phyloP scores from a whole-genome alignment of 2,329 filamentous ascomycete genomes.

The Microascus cirrosus region DNA sequence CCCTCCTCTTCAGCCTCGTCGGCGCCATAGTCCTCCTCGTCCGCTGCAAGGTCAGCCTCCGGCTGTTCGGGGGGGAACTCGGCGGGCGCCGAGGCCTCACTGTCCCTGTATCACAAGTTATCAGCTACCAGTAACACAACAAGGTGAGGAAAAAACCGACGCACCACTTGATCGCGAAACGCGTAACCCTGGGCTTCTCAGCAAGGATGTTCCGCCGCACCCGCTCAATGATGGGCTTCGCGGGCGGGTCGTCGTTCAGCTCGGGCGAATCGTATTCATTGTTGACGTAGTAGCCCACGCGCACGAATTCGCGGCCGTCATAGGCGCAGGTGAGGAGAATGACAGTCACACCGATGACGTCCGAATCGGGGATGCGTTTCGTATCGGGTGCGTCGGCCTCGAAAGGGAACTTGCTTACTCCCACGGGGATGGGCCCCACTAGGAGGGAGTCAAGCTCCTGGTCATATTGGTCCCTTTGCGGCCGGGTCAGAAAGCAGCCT shows the following conservation, averaged over 20 bases:
- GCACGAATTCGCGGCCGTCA: conserved; percentile 91
- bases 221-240: conserved; percentile 86
- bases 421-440: conserved; percentile 92
- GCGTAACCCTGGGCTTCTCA: conserved; percentile 93
- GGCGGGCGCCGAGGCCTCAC: conserved; percentile 89
- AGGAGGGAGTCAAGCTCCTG: conserved; percentile 96
- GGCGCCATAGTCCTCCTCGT: conserved; percentile 83
- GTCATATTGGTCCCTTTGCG: conserved; percentile 83
- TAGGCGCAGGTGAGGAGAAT: conserved; percentile 95
- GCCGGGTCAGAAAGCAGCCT: background rate
- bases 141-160: conserved; percentile 14
- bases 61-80: conserved; percentile 97
- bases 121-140: background rate
- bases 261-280: conserved; percentile 96
- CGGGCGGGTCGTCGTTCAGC: conserved; percentile 76
- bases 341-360: conserved; percentile 94
- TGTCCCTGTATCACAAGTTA: conserved; percentile 54
- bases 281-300: conserved; percentile 98
- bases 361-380: conserved; percentile 80
- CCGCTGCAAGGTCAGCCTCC: conserved; percentile 76
- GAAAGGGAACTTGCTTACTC: conserved; percentile 98
- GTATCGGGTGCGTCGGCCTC: conserved; percentile 89
- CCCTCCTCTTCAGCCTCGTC: conserved; percentile 72
- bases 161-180: conserved; percentile 98
- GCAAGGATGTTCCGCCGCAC: conserved; percentile 86